Evolutionary conservation across 139 green algal species (phyloP).

Genomic region (Penium margaritaceum): DNA sequence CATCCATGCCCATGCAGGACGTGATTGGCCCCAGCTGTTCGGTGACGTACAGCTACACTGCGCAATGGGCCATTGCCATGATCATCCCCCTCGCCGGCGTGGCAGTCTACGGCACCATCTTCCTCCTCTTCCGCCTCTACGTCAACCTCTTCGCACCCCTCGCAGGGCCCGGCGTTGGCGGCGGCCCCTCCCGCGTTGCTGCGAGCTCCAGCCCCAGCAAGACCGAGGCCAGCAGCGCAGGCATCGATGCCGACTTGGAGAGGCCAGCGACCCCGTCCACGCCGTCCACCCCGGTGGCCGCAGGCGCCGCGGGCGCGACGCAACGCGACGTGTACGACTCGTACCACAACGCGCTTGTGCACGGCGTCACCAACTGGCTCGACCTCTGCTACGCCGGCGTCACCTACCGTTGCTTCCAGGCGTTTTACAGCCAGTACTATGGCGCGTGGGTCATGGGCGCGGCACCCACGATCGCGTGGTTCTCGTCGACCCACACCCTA

Average conservation of each 20-base stretch:
- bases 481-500: not conserved
- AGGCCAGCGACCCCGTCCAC: too few relatives aligned
- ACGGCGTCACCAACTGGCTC: slow-evolving; percentile 9
- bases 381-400: not conserved
- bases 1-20: too few relatives aligned
- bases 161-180: too few relatives aligned
- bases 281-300: too few relatives aligned
- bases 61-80: not conserved
- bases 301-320: too few relatives aligned
- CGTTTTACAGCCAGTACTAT: not conserved
- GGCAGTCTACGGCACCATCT: not conserved
- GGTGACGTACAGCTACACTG: not conserved
- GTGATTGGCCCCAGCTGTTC: not conserved
- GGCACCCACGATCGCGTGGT: not conserved
- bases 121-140: not conserved
- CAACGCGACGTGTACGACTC: not conserved
- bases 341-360: not conserved
- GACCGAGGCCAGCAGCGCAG: not conserved
- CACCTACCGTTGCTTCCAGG: slow-evolving; percentile 6
- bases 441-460: not conserved
- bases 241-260: too few relatives aligned
- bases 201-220: not conserved
- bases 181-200: not conserved
- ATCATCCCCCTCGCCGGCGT: not conserved
- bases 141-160: too few relatives aligned